Percentiles rank a stretch among this genome's conserved stretches.
phyloP scores from a whole-genome alignment of 2,329 filamentous ascomycete genomes.

The Ceratocystis cubensis region DNA sequence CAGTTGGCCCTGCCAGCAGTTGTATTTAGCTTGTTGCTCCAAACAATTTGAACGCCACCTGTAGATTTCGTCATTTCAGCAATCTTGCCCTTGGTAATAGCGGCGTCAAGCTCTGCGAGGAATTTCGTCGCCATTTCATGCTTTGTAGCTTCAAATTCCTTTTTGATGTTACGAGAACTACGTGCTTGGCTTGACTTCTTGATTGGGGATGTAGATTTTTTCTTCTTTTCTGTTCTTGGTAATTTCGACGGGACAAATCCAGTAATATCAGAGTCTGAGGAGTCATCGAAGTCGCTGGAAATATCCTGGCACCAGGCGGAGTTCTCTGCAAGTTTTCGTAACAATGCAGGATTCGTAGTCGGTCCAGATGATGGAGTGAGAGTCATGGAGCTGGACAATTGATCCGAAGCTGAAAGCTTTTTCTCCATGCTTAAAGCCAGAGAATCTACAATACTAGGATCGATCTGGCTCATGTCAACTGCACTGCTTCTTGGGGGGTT shows the following conservation, averaged over 20 bases:
- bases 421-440: not conserved
- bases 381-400: not conserved
- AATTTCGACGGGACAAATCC: not conserved
- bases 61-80: constrained; percentile 45
- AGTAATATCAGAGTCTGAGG: constrained; percentile 38
- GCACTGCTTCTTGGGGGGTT: not conserved
- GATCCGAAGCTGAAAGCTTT: not conserved
- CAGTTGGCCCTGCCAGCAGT: constrained; percentile 67
- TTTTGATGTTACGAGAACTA: constrained; percentile 36
- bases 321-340: constrained; percentile 42
- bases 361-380: not conserved
- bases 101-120: constrained; percentile 53
- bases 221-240: constrained; percentile 18
- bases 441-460: not conserved
- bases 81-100: constrained; percentile 50
- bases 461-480: not conserved
- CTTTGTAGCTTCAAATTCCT: constrained; percentile 50
- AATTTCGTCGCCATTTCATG: constrained; percentile 51
- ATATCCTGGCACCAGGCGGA: constrained; percentile 48
- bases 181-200: constrained; percentile 28
- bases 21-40: constrained; percentile 67
- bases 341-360: constrained; percentile 33
- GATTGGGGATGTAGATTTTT: not conserved
- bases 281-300: constrained; percentile 52
- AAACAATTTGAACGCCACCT: constrained; percentile 58